A percentile compares a stretch with the other conserved stretches of the same genome.
These are phyloP conservation scores for Gossypium anomalum DNA, from an alignment of 345 rosid genomes.

Conservation along the genomic window DNA sequence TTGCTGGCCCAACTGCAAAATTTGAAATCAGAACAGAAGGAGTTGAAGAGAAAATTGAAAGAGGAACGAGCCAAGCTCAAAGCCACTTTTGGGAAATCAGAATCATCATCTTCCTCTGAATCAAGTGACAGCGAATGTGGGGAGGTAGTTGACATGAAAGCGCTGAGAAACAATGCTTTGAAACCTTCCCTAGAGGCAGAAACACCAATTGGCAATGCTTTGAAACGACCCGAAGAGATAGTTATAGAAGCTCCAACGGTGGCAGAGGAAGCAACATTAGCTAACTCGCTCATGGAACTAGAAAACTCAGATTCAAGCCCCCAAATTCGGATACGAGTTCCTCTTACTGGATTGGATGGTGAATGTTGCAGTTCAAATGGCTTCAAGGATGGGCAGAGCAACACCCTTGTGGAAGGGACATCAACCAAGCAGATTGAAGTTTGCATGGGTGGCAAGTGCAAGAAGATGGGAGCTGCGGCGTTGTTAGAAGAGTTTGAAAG, in stretches of 20 bases:
- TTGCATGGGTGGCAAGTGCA: conserved; percentile 78
- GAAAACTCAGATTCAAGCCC: conserved; percentile 10
- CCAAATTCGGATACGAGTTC: not conserved
- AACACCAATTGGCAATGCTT: not conserved
- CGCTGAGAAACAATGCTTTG: conserved; percentile 24
- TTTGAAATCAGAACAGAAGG: conserved; percentile 54
- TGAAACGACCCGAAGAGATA: not conserved
- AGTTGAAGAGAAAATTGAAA: conserved; percentile 48
- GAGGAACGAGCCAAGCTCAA: conserved; percentile 45
- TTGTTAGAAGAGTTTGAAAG: conserved; percentile 56
- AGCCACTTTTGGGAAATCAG: conserved; percentile 26
- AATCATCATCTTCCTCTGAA: conserved; percentile 42
- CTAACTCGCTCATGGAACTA: not conserved
- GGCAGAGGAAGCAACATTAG: not conserved
- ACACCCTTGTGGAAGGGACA: not conserved
- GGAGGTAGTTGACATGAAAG: conserved; percentile 47
- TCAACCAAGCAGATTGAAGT: conserved; percentile 48
- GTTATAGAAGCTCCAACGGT: not conserved
- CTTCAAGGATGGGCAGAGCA: not conserved
- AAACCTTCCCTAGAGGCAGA: not conserved
- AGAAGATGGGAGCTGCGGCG: conserved; percentile 50
- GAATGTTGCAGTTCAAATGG: not conserved
- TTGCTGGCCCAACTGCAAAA: conserved; percentile 43
- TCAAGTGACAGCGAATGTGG: conserved; percentile 48
- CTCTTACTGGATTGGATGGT: not conserved